phyloP scores from a whole-genome alignment of 495 filamentous ascomycete genomes.

The Penicillium paradoxum region DNA sequence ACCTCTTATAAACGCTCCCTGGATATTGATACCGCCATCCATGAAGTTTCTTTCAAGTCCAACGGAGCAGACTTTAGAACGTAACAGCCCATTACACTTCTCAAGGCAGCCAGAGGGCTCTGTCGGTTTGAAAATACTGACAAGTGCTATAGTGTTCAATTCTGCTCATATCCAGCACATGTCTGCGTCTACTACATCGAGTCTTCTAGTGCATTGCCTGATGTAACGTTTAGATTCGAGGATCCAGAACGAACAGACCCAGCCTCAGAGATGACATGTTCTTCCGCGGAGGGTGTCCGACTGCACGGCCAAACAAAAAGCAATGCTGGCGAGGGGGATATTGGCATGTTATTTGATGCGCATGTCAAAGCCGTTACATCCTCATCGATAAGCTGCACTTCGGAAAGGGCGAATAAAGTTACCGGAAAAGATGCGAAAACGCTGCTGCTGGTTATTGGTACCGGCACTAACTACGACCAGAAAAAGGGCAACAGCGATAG shows the following conservation, averaged over 20 bases:
- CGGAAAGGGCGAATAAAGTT: neutral
- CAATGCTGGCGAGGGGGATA: neutral
- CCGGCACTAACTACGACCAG: slow-evolving; percentile 44
- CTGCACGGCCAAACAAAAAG: neutral
- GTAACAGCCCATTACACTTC: neutral
- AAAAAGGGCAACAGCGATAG: slow-evolving; percentile 35
- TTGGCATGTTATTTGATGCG: neutral
- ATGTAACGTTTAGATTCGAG: slow-evolving; percentile 29
- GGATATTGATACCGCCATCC: neutral
- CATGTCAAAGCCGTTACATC: slow-evolving; percentile 13
- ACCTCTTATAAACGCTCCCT: neutral
- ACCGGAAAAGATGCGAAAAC: neutral
- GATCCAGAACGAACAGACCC: slow-evolving; percentile 19
- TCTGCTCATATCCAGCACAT: slow-evolving; percentile 46
- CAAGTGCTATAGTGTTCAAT: neutral
- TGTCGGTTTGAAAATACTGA: neutral
- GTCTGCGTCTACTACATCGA: slow-evolving; percentile 43
- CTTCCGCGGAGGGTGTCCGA: neutral
- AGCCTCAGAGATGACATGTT: neutral
- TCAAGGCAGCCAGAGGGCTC: neutral
- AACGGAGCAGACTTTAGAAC: neutral
- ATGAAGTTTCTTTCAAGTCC: neutral
- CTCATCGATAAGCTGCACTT: neutral
- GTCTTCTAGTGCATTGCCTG: slow-evolving; percentile 27
- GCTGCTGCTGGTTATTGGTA: slow-evolving; percentile 32